These are phyloP conservation scores for Claviceps arundinis DNA, from an alignment of 2,329 filamentous ascomycete species.

Conservation along the genomic window DNA sequence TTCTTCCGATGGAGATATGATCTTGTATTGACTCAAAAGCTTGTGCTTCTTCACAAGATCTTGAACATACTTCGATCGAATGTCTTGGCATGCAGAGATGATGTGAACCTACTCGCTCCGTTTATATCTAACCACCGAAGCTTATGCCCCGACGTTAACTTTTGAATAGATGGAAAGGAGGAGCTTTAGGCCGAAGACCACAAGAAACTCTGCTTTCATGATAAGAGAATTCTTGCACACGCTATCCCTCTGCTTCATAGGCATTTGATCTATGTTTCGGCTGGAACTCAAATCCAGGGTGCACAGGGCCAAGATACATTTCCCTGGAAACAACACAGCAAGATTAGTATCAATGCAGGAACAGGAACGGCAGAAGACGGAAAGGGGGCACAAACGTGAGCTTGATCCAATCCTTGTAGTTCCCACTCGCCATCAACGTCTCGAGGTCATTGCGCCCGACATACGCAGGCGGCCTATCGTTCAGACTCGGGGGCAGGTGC, in stretches of 20 bases:
- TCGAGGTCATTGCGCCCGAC: slow-evolving; percentile 80
- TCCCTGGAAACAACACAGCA: slow-evolving; percentile 45
- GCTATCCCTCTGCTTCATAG: slow-evolving; percentile 62
- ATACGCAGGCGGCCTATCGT: slow-evolving; percentile 79
- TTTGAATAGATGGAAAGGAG: too few species aligned
- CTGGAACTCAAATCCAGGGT: slow-evolving; percentile 83
- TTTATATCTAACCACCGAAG: too few species aligned
- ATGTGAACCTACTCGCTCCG: too few species aligned
- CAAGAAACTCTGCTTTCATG: too few species aligned
- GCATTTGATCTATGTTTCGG: slow-evolving; percentile 96
- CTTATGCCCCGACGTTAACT: too few species aligned
- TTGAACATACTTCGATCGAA: too few species aligned
- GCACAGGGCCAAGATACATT: slow-evolving; percentile 90
- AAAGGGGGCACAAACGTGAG: slow-evolving; percentile 56
- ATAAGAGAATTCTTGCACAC: too few species aligned
- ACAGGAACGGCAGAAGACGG: background rate
- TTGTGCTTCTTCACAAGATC: too few species aligned
- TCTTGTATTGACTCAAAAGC: too few species aligned
- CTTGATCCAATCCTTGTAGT: slow-evolving; percentile 98
- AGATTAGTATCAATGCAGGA: background rate
- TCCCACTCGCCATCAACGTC: slow-evolving; percentile 77
- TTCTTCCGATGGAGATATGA: too few species aligned
- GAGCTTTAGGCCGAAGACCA: too few species aligned
- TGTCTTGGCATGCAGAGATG: too few species aligned
- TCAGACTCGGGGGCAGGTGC: slow-evolving; percentile 72